Base-by-base conservation (phyloP, 352 stramenopile species). In the Globisporangium abappressorium region DNA sequence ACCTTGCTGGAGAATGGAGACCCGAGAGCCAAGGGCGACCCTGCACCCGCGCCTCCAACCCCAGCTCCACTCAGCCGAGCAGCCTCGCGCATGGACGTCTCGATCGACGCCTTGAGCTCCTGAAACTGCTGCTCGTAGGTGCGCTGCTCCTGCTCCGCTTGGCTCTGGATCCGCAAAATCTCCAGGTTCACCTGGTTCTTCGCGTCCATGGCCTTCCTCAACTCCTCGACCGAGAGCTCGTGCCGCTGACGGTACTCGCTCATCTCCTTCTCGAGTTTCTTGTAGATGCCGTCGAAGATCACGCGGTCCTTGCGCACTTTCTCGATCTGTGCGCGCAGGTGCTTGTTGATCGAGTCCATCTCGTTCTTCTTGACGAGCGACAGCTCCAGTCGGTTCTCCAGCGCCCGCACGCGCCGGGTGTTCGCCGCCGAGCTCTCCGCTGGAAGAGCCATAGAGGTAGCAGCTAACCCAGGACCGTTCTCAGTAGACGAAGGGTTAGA, bases 261-360 rank as follows among this genome's bases (percentile, higher is more conserved):
- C 51, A 79, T 76, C 69, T 95, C 85, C 6, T 82, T 78, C 71
- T 94, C 87, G 22, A 95, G 75, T 49, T 95, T 93, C 70, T 92
- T 93, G 77, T 95, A 93, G 60, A 95, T 93, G 14, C 82, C 71
- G 59, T 94, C 85, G 64, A 94, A 94, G 63, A 95, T 85, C 49
- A 85, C 77, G 34, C 85, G 79, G 54, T 95, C 84, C 56, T 78
- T 73, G 28, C 85, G 76, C 41, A 87, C 75, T 28, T 89, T 87
- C 38, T 95, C 84, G 51, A 93, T 85, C 57, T 89, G 81, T 61
- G 69, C 71, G 34, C 87, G 82, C 36, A 93, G 69, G 46, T 91
- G 76, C 66, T 94, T 94, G 69, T 92, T 94, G 54, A 87, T 84
- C 64, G 81, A 92, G 36, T 92, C 83, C 60, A 92, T 87, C 61